These are phyloP conservation scores for Wakefieldia striispora DNA, from an alignment of 768 basidiomycete genomes.

Conservation along the genomic window DNA sequence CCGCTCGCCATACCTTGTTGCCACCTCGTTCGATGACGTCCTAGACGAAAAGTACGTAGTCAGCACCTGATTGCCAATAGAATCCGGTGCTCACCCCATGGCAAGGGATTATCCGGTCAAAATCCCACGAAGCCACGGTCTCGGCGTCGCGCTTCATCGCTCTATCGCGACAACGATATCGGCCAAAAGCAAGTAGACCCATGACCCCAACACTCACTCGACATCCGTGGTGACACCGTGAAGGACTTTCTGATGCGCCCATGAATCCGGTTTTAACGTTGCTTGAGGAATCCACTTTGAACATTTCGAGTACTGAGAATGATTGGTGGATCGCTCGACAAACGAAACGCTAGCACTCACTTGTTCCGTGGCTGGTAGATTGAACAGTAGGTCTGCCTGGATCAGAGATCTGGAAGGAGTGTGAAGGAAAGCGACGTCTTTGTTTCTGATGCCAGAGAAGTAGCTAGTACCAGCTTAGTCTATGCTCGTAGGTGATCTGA, in stretches of 20 bases:
- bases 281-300: conserved; percentile 29
- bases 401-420: conserved; percentile 66
- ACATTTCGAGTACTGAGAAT: conserved; percentile 37
- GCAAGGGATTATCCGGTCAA: conserved; percentile 72
- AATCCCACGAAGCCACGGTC: conserved; percentile 70
- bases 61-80: not conserved
- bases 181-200: no score
- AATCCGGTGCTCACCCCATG: conserved; percentile 45
- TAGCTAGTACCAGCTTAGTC: conserved; percentile 41
- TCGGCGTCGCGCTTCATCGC: conserved; percentile 63
- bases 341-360: conserved; percentile 28
- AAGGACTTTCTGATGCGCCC: conserved; percentile 28
- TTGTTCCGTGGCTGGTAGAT: conserved; percentile 78
- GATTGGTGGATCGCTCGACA: not conserved
- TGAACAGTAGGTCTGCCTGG: conserved; percentile 81
- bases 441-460: conserved; percentile 68
- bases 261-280: conserved; percentile 30
- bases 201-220: conserved; percentile 24
- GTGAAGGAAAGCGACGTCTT: conserved; percentile 85
- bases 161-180: conserved; percentile 17
- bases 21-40: conserved; percentile 65
- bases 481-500: not conserved
- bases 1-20: conserved; percentile 52
- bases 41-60: conserved; percentile 16
- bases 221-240: conserved; percentile 17